Conservation (phyloP, 2,329 filamentous ascomycete species). For the Camptophora hylomeconis region DNA sequence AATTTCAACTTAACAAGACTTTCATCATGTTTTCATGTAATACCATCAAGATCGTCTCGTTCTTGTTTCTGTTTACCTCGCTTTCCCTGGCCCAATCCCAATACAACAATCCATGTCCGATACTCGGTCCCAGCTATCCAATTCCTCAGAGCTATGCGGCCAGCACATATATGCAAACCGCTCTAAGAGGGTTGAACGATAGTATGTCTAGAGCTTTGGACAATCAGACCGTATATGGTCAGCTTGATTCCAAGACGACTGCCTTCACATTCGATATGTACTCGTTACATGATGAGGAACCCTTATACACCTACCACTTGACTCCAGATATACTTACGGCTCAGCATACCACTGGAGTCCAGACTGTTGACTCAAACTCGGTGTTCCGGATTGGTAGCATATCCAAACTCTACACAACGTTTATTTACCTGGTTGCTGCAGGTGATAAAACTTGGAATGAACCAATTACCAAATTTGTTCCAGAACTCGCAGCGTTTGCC, state of each 20-base stretch:
- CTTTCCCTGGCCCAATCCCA: too few species aligned
- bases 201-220: too few species aligned
- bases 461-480: conserved; percentile 27
- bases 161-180: too few species aligned
- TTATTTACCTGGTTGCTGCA: conserved; percentile 23
- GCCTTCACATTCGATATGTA: conserved; percentile 30
- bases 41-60: too few species aligned
- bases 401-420: conserved; percentile 26
- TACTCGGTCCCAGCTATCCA: too few species aligned
- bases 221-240: background rate
- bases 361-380: conserved; percentile 13
- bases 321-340: conserved; percentile 11
- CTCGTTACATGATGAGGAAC: conserved; percentile 22
- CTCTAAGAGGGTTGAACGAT: too few species aligned
- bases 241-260: conserved; percentile 17
- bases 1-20: too few species aligned
- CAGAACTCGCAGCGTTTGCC: conserved; percentile 23
- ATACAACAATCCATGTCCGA: too few species aligned
- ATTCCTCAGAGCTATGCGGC: too few species aligned
- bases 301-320: conserved; percentile 19
- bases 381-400: conserved; percentile 24
- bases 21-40: too few species aligned
- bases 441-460: conserved; percentile 26
- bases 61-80: too few species aligned
- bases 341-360: conserved; percentile 4